Evolutionary conservation across 257 asterid genomes (phyloP).

Genomic region (Solanum stenotomum): DNA sequence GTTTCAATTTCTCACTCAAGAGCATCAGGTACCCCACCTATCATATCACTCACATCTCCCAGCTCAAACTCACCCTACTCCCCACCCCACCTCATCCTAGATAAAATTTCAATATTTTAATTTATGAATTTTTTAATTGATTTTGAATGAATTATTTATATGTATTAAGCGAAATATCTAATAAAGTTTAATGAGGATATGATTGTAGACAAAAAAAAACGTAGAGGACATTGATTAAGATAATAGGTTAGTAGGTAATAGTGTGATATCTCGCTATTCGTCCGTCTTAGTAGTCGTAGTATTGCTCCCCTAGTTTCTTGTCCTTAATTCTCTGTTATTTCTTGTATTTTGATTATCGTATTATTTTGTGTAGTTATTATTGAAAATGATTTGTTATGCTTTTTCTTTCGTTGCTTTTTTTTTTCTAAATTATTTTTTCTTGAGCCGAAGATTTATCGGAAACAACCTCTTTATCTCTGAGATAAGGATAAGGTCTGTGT

Average conservation of each 20-base stretch:
- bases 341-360: too few relatives aligned
- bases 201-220: too few relatives aligned
- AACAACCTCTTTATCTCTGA: neutral
- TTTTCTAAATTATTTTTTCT: too few relatives aligned
- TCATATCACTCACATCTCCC: neutral
- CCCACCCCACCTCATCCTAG: neutral
- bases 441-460: neutral
- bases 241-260: neutral
- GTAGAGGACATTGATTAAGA: too few relatives aligned
- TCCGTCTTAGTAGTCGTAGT: too few relatives aligned
- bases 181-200: neutral
- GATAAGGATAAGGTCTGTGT: too few relatives aligned
- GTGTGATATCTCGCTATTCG: too few relatives aligned
- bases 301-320: neutral
- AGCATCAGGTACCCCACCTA: neutral
- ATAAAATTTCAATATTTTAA: neutral
- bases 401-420: neutral
- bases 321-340: neutral
- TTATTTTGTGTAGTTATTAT: neutral
- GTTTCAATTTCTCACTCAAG: slow-evolving; percentile 23
- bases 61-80: neutral
- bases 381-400: neutral
- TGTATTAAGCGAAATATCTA: neutral
- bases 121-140: neutral
- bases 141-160: neutral